Conservation (phyloP, 2,329 filamentous ascomycete genomes). For the Verticillium zaregamsianum region DNA sequence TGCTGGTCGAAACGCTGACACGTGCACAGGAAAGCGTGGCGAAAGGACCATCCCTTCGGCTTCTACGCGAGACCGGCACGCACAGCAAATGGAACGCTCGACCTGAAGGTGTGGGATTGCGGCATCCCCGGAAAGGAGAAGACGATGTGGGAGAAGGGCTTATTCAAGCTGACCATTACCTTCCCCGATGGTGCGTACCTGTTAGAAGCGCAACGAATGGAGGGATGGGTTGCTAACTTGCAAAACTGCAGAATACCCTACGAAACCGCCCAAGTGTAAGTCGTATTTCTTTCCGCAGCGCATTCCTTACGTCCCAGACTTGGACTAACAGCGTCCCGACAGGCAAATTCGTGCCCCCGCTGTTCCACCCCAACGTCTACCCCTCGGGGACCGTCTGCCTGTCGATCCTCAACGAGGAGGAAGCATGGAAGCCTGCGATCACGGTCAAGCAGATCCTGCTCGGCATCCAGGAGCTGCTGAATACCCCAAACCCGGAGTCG, state of each 20-base stretch:
- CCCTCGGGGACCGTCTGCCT: constrained; percentile 96
- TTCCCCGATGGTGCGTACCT: constrained; percentile 83
- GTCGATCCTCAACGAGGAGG: constrained; percentile 96
- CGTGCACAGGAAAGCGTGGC: constrained; percentile 80
- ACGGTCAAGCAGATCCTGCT: constrained; percentile 97
- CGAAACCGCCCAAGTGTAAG: constrained; percentile 97
- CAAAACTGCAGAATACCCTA: constrained; percentile 75
- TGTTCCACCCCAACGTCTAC: constrained; percentile 99
- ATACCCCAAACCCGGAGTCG: constrained; percentile 95
- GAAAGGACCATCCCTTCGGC: constrained; percentile 93
- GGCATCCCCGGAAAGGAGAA: constrained; percentile 94
- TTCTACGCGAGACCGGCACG: constrained; percentile 91
- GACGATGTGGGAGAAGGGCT: constrained; percentile 95
- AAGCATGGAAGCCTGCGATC: constrained; percentile 97
- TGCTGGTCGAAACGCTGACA: constrained; percentile 15
- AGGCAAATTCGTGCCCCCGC: constrained; percentile 95
- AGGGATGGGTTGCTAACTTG: constrained; percentile 13
- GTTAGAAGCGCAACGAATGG: not conserved
- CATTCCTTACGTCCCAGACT: not conserved
- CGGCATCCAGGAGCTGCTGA: constrained; percentile 90
- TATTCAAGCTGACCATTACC: constrained; percentile 89
- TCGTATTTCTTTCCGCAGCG: constrained; percentile 12
- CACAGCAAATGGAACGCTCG: constrained; percentile 68
- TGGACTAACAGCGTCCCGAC: constrained; percentile 3
- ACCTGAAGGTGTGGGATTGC: constrained; percentile 95